Base-by-base conservation (phyloP, 1,139 yeast genomes). In the Taiozyma onychis region DNA sequence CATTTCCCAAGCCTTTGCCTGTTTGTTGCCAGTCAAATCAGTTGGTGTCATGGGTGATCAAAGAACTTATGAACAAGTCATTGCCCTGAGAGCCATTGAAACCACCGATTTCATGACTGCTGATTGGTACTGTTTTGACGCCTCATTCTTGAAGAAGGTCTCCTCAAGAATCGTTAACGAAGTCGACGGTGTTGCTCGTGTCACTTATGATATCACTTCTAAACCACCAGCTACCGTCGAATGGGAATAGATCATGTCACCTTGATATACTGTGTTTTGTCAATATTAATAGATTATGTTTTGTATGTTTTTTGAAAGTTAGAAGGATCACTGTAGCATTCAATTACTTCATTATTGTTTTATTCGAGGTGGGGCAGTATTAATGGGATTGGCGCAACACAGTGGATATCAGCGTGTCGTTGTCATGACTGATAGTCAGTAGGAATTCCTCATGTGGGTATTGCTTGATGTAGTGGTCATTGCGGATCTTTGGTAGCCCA, bases 11-110 rank as follows among this genome's bases (percentile, higher is more conserved):
- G 99, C 99, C 18, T 93, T 95, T 68, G 99, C 99, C 53, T 93
- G 96, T 58, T 78, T 93, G 63, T 78, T 93, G 66, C 99, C 99
- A 26, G 99, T 95, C 61, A 91, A 90, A 75, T 87, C 97, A 50
- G 99, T 93, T 52, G 99, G 99, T 76, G 99, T 93, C 59, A 89
- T 89, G 97, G 99, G 99, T 66, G 99, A 93, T 73, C 96, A 93
- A 78, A 86, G 99, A 77, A 90, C 97, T 54, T 95, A 93, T 69
- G 99, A 95, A 70, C 99, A 93, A 75, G 99, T 93, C 57, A 93
- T 95, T 76, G 99, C 99, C 44, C 81, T 93, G 68, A 85, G 99
- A 75, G 99, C 99, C 60, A 89, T 93, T 63, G 98, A 91, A 75
- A 95, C 99, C 51, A 80, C 83, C 54, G 99, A 93, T 75, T 93